Base-by-base conservation (phyloP, 306 rosid species). In the Dalbergia cultrata region DNA sequence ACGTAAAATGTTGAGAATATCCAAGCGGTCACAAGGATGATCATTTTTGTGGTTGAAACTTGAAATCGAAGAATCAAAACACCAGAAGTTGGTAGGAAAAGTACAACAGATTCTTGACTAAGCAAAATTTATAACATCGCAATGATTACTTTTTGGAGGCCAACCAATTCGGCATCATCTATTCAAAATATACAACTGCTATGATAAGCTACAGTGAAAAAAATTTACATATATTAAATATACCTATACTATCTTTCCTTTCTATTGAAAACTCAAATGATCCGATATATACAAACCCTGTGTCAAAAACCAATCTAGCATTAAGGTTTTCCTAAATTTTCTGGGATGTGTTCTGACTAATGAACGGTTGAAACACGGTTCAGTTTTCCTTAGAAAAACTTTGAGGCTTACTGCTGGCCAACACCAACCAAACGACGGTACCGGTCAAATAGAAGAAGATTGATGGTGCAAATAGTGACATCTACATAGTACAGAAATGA, bases 391-490 rank as follows among this genome's bases (percentile, higher is more conserved):
- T 85, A 3, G 91, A 84, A 85, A 95, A 95, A 81, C 77, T 86
- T 81, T 87, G 97, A 81, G 98, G 97, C 88, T 91, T 90, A 75
- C 99, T 93, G 93, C 98, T 95, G 76, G 98, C 99, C 16, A 95
- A 93, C 31, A 18, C 86, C 86, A 95, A 87, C 99, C 99, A 95
- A 74, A 93, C 71, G 5, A 86, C 63, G 1, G 96, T 90, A 37
- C 99, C 99, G 47, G 91, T 88, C 90, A 95, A 78, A 88, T 95
- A 95, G 94, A 95, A 95, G 92, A 95, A 90, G 91, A 95, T 86
- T 21, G 99, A 95, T 16, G 97, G 99, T 3, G 87, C 92, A 82
- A 93, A 95, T 73, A 96, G 90, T 67, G 99, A 92, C 13, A 89
- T 74, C 99, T 96, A 75, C 90, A 88, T 66, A 77, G 69, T 14